Evolutionary conservation across 31 red algal species (phyloP), one percentile per base, ranked within the genome.

Genomic region (Bonnemaisonia californica): DNA sequence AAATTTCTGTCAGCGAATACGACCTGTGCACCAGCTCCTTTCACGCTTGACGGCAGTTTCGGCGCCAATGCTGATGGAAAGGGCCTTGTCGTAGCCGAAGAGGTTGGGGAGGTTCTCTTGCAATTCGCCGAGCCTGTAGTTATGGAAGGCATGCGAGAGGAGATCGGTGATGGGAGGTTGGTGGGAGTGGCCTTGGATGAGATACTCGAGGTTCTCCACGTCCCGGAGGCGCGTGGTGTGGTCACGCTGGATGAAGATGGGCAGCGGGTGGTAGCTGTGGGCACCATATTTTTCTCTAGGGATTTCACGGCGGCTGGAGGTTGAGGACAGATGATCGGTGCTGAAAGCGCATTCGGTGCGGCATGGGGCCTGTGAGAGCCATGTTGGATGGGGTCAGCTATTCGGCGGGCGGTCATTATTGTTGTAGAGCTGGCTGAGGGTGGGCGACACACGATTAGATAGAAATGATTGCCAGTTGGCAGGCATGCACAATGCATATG

Each of bases 181-280:
- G 45, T 99, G 97, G 36, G 91, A 96, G 73, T 99, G 97, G 12
- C 97, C 97, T 48, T 99, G 97, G 79, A 94, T 96, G 37, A 89
- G 71, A 40, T 94, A 96, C 28, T 86, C 66, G 32, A 73, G 89
- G 37, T 86, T 90, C 21, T 99, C 86, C 2, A 96, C 88, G 69
- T 99, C 97, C 93, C 93, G 94, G 16, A 96, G 87, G 66, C 85
- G 79, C 1, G 85, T 79, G 24, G 86, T 89, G n/a, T 90, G 72
- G 19, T 91, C 97, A 42, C 90, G 85, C 9, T 82, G 35, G 7
- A 99, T 75, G 1, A 99, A 90, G 42, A 99, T 87, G 21, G 97
- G 97, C 29, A 99, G 80, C 16, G 97, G 97, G 48, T 90, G 90
- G 65, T 99, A 99, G 83, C 96, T 99, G 69, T 84, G 40, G 0